A percentile compares a stretch with the other conserved stretches of the same genome.
Evolutionary conservation across 78 protist species (phyloP).

Genomic region (Dictyostelium firmibasis): DNA sequence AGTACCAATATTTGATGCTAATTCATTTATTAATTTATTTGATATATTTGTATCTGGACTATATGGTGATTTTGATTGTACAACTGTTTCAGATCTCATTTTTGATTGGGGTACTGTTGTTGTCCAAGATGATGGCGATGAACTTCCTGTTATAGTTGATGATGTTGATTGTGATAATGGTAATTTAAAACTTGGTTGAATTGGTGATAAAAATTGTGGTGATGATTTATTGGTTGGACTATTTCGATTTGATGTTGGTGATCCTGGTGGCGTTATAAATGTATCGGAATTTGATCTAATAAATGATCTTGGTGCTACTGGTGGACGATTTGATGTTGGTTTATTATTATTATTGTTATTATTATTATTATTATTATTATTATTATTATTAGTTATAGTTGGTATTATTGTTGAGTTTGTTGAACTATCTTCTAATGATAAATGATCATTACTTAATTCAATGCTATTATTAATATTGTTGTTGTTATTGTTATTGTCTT

Average conservation of each 20-base stretch:
- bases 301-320: not conserved
- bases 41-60: not conserved
- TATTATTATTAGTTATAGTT: not conserved
- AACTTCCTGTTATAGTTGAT: not conserved
- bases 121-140: not conserved
- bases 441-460: not conserved
- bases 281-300: not conserved
- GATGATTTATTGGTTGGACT: not conserved
- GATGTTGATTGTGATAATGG: not conserved
- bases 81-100: conserved; percentile 3
- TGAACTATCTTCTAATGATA: not conserved
- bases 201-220: not conserved
- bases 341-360: not conserved
- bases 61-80: conserved; percentile 1
- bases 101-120: not conserved
- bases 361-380: not conserved
- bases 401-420: not conserved
- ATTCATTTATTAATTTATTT: conserved; percentile 2
- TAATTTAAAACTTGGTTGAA: not conserved
- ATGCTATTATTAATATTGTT: not conserved
- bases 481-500: not conserved
- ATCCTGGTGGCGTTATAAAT: not conserved
- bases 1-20: not conserved
- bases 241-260: not conserved
- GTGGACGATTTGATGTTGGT: not conserved